Evolutionary conservation across 2,329 filamentous ascomycete species (phyloP).

Genomic region (Talaromyces sp.): DNA sequence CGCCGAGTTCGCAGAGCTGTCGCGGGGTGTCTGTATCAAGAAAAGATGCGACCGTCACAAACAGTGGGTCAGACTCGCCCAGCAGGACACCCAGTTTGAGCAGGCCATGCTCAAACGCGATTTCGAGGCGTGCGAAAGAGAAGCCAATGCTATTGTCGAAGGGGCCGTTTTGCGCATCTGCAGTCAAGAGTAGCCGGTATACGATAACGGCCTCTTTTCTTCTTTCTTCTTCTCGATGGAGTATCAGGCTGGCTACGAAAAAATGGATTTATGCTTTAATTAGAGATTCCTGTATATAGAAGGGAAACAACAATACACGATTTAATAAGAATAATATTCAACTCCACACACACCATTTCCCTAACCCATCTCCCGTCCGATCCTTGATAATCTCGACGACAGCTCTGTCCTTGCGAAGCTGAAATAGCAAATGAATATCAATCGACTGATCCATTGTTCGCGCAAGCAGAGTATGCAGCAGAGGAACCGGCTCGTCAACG

Average conservation of each 20-base stretch:
- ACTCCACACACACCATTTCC: conserved; percentile 32
- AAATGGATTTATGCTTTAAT: background rate
- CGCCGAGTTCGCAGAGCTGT: conserved; percentile 26
- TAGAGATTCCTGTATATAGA: background rate
- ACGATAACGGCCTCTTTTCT: too few relatives aligned
- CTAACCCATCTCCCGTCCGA: conserved; percentile 26
- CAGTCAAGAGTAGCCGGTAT: conserved; percentile 24
- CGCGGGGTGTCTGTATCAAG: conserved; percentile 41
- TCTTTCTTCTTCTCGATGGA: background rate
- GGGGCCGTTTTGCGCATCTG: conserved; percentile 39
- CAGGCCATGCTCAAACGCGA: conserved; percentile 34
- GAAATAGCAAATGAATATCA: conserved; percentile 36
- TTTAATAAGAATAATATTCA: background rate
- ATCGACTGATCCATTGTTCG: conserved; percentile 34
- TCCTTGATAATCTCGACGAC: conserved; percentile 37
- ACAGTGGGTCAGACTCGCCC: conserved; percentile 43
- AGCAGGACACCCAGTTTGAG: conserved; percentile 41
- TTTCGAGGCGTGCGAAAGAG: conserved; percentile 33
- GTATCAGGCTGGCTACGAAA: background rate
- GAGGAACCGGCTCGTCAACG: conserved; percentile 6
- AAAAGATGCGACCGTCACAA: conserved; percentile 45
- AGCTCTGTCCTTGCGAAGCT: conserved; percentile 9
- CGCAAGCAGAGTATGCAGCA: conserved; percentile 26
- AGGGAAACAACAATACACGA: background rate
- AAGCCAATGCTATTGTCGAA: conserved; percentile 38